Evolutionary conservation across 2,329 filamentous ascomycete genomes (phyloP).

Genomic region (Sporothrix pseudoabietina): DNA sequence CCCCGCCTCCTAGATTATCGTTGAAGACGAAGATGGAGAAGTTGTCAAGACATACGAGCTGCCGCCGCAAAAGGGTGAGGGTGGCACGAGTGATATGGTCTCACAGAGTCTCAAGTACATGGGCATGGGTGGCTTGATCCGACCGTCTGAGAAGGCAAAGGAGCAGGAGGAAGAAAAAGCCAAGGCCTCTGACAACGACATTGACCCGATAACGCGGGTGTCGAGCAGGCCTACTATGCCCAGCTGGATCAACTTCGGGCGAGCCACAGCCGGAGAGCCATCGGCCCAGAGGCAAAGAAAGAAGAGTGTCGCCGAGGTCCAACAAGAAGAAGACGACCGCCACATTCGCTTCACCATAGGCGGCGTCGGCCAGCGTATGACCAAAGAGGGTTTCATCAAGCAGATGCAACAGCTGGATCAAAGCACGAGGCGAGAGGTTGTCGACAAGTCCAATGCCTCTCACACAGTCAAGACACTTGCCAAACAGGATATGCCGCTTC

Average conservation of each 20-base stretch:
- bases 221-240: slow-evolving; percentile 47
- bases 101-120: slow-evolving; percentile 56
- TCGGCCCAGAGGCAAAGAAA: slow-evolving; percentile 40
- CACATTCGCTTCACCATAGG: slow-evolving; percentile 76
- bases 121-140: slow-evolving; percentile 52
- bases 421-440: slow-evolving; percentile 59
- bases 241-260: slow-evolving; percentile 55
- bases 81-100: slow-evolving; percentile 42
- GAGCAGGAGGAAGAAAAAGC: slow-evolving; percentile 38
- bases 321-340: slow-evolving; percentile 66
- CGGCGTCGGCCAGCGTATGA: slow-evolving; percentile 73
- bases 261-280: slow-evolving; percentile 39
- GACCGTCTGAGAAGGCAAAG: slow-evolving; percentile 44
- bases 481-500: slow-evolving; percentile 43
- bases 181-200: slow-evolving; percentile 39
- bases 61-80: slow-evolving; percentile 55
- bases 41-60: slow-evolving; percentile 84
- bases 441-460: slow-evolving; percentile 55
- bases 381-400: slow-evolving; percentile 75
- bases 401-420: slow-evolving; percentile 73
- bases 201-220: slow-evolving; percentile 37
- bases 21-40: slow-evolving; percentile 81
- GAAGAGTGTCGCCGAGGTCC: slow-evolving; percentile 48
- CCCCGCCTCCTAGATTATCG: slow-evolving; percentile 61
- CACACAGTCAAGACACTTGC: slow-evolving; percentile 54